Conservation (phyloP, 176 grass and related monocot species). For the Aegilops umbellulata region DNA sequence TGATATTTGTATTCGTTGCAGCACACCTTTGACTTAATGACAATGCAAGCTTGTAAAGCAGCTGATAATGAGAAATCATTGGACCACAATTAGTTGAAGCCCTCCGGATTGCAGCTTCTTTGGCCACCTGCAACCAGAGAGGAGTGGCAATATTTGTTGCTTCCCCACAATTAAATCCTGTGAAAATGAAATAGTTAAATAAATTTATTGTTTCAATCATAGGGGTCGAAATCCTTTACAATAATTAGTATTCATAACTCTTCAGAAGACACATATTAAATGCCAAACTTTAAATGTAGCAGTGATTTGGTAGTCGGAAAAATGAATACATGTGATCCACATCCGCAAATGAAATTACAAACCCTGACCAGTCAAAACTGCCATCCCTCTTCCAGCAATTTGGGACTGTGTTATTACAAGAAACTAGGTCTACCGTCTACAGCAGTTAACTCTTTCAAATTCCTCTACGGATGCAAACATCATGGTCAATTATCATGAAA, state of each 20-base stretch:
- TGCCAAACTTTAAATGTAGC: not conserved
- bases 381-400: not conserved
- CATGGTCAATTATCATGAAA: not conserved
- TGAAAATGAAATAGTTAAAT: conserved; percentile 26
- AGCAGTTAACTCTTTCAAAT: not conserved
- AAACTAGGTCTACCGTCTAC: not conserved
- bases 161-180: conserved; percentile 99
- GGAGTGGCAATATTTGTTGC: conserved; percentile 98
- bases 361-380: not conserved
- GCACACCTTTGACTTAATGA: conserved; percentile 73
- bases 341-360: not conserved
- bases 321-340: conserved; percentile 16
- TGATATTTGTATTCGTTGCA: conserved; percentile 19
- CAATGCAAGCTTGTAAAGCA: conserved; percentile 88
- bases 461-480: not conserved
- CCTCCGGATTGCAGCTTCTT: conserved; percentile 98
- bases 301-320: not conserved
- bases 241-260: not conserved
- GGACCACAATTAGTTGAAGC: conserved; percentile 98
- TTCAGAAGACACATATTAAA: conserved; percentile 1
- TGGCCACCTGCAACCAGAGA: conserved; percentile 89
- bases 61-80: conserved; percentile 99
- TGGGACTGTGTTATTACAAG: not conserved
- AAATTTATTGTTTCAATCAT: conserved; percentile 31
- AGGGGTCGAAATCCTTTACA: conserved; percentile 8